phyloP scores from a whole-genome alignment of 1,139 yeast genomes.

The Hemisphaericaspora subhashii region DNA sequence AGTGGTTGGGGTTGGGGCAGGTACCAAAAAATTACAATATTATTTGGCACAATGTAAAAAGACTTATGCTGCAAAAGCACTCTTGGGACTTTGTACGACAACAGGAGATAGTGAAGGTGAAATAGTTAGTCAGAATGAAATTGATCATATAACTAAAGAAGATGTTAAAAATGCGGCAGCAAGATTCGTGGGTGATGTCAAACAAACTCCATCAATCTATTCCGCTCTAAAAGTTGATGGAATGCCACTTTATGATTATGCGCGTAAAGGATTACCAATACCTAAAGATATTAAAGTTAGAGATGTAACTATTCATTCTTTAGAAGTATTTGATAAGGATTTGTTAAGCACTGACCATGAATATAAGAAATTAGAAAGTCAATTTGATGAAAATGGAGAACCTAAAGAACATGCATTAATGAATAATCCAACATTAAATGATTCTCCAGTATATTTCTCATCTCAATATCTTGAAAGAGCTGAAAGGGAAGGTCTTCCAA shows the following conservation, averaged over 20 bases:
- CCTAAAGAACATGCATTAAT: slow-evolving; percentile 47
- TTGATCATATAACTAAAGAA: slow-evolving; percentile 58
- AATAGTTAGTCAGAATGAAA: slow-evolving; percentile 56
- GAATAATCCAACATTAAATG: slow-evolving; percentile 61
- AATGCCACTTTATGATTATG: slow-evolving; percentile 90
- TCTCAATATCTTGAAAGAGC: slow-evolving; percentile 48
- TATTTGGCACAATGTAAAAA: slow-evolving; percentile 74
- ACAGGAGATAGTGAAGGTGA: slow-evolving; percentile 95
- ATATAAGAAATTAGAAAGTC: slow-evolving; percentile 51
- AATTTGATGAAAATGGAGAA: slow-evolving; percentile 52
- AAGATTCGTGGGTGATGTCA: slow-evolving; percentile 73
- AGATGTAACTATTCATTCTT: slow-evolving; percentile 58
- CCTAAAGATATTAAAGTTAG: slow-evolving; percentile 81
- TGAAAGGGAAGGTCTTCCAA: slow-evolving; percentile 32
- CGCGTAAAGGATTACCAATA: slow-evolving; percentile 81
- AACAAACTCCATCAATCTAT: slow-evolving; percentile 93
- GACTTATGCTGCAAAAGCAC: slow-evolving; percentile 78
- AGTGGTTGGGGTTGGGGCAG: slow-evolving; percentile 86
- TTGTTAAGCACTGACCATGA: slow-evolving; percentile 56
- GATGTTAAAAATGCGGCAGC: slow-evolving; percentile 49
- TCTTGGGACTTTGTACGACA: slow-evolving; percentile 88
- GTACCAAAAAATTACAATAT: slow-evolving; percentile 77
- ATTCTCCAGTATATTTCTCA: slow-evolving; percentile 61
- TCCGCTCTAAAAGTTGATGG: slow-evolving; percentile 96
- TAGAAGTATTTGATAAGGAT: slow-evolving; percentile 54